Evolutionary conservation across 2,329 filamentous ascomycete genomes (phyloP).

Genomic region (Exophiala bonariae): DNA sequence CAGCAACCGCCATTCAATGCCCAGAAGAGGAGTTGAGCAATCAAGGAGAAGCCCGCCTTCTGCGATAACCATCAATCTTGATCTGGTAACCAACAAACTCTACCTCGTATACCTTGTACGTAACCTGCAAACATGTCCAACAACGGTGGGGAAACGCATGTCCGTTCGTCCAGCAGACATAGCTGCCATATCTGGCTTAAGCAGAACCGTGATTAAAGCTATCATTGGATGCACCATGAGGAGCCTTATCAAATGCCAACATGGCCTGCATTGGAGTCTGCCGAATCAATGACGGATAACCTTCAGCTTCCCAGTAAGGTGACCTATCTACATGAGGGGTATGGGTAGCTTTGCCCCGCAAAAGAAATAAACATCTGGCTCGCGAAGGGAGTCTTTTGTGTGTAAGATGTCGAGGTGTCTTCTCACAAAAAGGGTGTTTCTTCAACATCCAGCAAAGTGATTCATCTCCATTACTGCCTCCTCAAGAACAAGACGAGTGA

Average conservation of each 20-base stretch:
- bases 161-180: slow-evolving; percentile 22
- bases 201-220: slow-evolving; percentile 1
- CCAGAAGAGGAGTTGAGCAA: background rate
- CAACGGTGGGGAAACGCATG: slow-evolving; percentile 12
- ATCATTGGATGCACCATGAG: slow-evolving; percentile 16
- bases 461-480: background rate
- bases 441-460: slow-evolving; percentile 1
- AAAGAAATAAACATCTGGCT: slow-evolving; percentile 11
- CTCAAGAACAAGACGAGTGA: background rate
- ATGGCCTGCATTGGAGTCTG: slow-evolving; percentile 1
- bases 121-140: slow-evolving; percentile 10
- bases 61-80: slow-evolving; percentile 5
- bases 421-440: too few relatives aligned
- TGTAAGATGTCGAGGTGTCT: too few relatives aligned
- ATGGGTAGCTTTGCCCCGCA: slow-evolving; percentile 17
- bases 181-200: slow-evolving; percentile 21
- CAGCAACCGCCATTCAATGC: background rate
- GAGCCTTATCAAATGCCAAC: slow-evolving; percentile 22
- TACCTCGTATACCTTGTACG: slow-evolving; percentile 14
- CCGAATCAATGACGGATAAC: slow-evolving; percentile 7
- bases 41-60: slow-evolving; percentile 21
- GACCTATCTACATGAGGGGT: slow-evolving; percentile 23
- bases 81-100: background rate
- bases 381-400: too few relatives aligned
- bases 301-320: slow-evolving; percentile 9